A percentile compares a stretch with the other conserved stretches of the same genome.
These are phyloP conservation scores for Cymbopogon flexuosus DNA, from an alignment of 202 grass and related monocot species.

Conservation along the genomic window DNA sequence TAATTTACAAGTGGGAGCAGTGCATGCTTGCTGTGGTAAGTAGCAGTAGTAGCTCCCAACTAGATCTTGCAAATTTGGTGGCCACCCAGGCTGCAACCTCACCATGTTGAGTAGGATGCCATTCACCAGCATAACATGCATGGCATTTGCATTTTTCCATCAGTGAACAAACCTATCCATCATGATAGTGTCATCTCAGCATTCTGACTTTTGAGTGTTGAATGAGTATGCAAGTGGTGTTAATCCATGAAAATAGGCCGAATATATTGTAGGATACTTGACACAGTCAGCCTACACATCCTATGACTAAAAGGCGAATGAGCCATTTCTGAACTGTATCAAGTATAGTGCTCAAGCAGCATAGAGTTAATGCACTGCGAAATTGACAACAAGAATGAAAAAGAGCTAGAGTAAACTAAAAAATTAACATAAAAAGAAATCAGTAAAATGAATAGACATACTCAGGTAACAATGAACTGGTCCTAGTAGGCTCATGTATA, in stretches of 20 bases:
- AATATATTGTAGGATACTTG: not conserved
- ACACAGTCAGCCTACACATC: not conserved
- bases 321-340: not conserved
- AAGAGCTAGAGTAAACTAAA: not conserved
- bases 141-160: constrained; percentile 14
- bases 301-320: not conserved
- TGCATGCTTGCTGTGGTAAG: constrained; percentile 3
- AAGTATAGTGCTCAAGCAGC: not conserved
- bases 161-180: not conserved
- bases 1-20: constrained; percentile 25
- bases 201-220: constrained; percentile 13
- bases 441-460: not conserved
- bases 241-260: not conserved
- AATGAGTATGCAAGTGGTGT: not conserved
- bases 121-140: constrained; percentile 22
- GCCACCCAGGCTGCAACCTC: constrained; percentile 28
- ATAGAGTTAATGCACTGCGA: not conserved
- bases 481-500: not conserved
- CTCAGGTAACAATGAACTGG: not conserved
- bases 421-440: not conserved
- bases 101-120: constrained; percentile 38
- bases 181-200: constrained; percentile 14
- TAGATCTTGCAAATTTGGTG: constrained; percentile 30
- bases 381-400: not conserved
- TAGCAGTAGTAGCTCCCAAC: constrained; percentile 29